Base-by-base conservation (phyloP, 768 basidiomycete genomes). In the Xerocomus potaroensis region DNA sequence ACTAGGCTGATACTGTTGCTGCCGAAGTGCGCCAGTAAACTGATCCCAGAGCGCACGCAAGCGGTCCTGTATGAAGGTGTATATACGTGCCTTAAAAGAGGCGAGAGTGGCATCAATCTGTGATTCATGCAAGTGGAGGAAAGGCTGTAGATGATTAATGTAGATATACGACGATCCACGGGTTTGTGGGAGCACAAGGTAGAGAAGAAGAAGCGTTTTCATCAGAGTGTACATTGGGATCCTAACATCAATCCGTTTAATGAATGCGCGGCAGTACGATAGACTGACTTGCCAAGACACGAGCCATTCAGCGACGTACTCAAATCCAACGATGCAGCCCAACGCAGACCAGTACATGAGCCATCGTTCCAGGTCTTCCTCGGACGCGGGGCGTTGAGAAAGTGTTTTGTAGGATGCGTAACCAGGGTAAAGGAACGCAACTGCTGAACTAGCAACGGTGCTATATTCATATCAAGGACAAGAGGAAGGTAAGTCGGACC, bases 371-470 rank as follows among this genome's bases (percentile, higher is more conserved):
- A 94, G 73, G 36, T 91, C 90, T 41, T 75, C 78, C 57, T 91
- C 88, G 1, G 84, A 84, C 2, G 88, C 87, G 16, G 89, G 89
- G n/a, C 90, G 76, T 56, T 87, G 82, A 30, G 87, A 86, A 26
- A 97, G 78, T 0, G 89, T 83, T 73, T 97, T 97, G 73, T 94
- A 97, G n/a, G 91, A 93, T 24, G 91, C 89, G 69, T 97, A 97
- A 19, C 87, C 88, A 0, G 93, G 93, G 65, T 97, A 95, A 32
- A 94, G 77, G 67, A 91, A 94, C 16, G 84, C 89, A 5, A 73
- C 74, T 29, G 78, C 66, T n/a, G 84, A 83, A 64, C 87, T 88
- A 53, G 36, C 21, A 22, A 22, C 21, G 6, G 3, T 21, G 45
- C 37, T 34, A 33, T 21, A 31, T 36, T 33, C 36, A 6, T 32